These are phyloP conservation scores for Gentiana dahurica DNA, from an alignment of 257 asterid species.

Conservation along the genomic window DNA sequence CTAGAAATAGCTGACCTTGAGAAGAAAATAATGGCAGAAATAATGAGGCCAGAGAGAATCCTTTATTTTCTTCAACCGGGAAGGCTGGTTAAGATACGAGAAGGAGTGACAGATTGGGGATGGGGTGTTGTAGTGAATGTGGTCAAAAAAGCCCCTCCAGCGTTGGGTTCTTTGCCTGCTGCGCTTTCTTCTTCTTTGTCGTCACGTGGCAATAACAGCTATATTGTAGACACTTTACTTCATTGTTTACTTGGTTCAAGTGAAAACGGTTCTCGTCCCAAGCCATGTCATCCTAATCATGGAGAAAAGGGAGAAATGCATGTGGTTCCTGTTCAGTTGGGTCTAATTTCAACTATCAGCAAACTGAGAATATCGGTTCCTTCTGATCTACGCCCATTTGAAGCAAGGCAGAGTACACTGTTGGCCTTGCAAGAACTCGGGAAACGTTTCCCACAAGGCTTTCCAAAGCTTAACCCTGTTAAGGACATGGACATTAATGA, in stretches of 20 bases:
- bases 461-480: conserved; percentile 85
- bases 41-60: conserved; percentile 77
- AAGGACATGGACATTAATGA: conserved; percentile 92
- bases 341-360: conserved; percentile 83
- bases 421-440: conserved; percentile 84
- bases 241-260: conserved; percentile 67
- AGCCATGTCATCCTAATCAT: conserved; percentile 79
- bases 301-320: conserved; percentile 99
- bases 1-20: conserved; percentile 74
- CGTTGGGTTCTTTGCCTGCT: conserved; percentile 80
- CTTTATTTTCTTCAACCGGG: conserved; percentile 88
- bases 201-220: conserved; percentile 61
- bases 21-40: conserved; percentile 85
- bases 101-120: conserved; percentile 98
- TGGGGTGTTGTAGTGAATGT: conserved; percentile 98
- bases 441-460: conserved; percentile 83
- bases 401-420: conserved; percentile 76
- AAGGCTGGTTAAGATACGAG: conserved; percentile 91
- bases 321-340: conserved; percentile 97
- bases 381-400: conserved; percentile 81
- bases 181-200: conserved; percentile 44
- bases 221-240: conserved; percentile 83
- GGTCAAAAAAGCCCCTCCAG: conserved; percentile 56
- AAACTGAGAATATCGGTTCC: conserved; percentile 78
- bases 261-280: conserved; percentile 73